phyloP scores from a whole-genome alignment of 495 filamentous ascomycete species.

The Hapsidospora chrysogenum region DNA sequence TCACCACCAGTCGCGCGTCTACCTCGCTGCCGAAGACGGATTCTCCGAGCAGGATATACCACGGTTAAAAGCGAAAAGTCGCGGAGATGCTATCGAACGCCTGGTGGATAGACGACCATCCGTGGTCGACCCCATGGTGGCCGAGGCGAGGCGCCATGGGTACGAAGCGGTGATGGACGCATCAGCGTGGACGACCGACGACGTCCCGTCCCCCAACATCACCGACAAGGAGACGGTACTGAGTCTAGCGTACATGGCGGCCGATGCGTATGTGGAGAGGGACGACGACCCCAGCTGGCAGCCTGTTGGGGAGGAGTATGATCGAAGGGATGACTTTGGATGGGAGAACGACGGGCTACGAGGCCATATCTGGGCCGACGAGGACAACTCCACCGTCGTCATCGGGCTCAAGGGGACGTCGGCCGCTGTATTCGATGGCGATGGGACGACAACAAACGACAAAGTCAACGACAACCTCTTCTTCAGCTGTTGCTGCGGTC shows the following conservation, averaged over 20 bases:
- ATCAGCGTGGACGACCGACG: conserved; percentile 72
- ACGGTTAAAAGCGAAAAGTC: conserved; percentile 39
- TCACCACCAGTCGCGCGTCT: conserved; percentile 40
- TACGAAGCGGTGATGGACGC: conserved; percentile 39
- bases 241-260: conserved; percentile 69
- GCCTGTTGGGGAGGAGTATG: conserved; percentile 62
- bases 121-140: conserved; percentile 60
- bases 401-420: conserved; percentile 89
- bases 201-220: conserved; percentile 60
- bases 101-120: conserved; percentile 61
- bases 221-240: conserved; percentile 76
- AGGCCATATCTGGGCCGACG: conserved; percentile 81
- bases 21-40: conserved; percentile 47
- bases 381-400: conserved; percentile 71
- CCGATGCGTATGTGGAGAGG: conserved; percentile 70
- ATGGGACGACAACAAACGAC: conserved; percentile 90
- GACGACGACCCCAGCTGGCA: conserved; percentile 65
- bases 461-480: conserved; percentile 96
- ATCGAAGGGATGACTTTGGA: conserved; percentile 69
- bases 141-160: conserved; percentile 45
- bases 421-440: conserved; percentile 81
- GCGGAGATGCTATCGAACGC: conserved; percentile 51
- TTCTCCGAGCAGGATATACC: conserved; percentile 25
- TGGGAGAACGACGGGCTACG: conserved; percentile 82
- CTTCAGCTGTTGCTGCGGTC: conserved; percentile 93